Evolutionary conservation across 1,139 yeast genomes (phyloP).

Genomic region (Hemisphaericaspora xylofermentans): DNA sequence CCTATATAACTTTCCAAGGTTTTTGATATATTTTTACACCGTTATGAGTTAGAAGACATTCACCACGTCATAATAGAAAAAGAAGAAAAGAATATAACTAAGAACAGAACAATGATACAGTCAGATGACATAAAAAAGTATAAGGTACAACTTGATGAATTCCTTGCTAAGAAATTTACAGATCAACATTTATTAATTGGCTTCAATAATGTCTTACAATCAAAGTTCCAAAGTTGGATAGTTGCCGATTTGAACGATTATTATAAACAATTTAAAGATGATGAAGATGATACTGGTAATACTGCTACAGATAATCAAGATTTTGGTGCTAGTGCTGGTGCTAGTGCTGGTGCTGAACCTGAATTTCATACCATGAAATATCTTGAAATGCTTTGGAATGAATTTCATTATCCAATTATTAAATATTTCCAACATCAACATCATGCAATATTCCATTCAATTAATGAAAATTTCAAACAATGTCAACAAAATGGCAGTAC

Average conservation of each 20-base stretch:
- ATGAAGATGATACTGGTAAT: slow-evolving; percentile 6
- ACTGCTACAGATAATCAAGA: slow-evolving; percentile 13
- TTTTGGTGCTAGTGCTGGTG: slow-evolving; percentile 7
- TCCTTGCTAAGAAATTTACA: slow-evolving; percentile 29
- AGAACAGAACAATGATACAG: slow-evolving; percentile 6
- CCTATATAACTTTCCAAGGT: too few relatives aligned
- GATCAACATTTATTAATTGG: slow-evolving; percentile 51
- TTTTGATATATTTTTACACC: too few relatives aligned
- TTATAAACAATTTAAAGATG: slow-evolving; percentile 11
- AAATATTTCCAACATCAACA: slow-evolving; percentile 52
- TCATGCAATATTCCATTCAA: slow-evolving; percentile 24
- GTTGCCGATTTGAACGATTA: slow-evolving; percentile 31
- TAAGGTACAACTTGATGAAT: slow-evolving; percentile 30
- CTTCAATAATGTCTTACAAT: slow-evolving; percentile 40
- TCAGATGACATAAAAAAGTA: slow-evolving; percentile 24
- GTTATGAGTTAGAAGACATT: too few relatives aligned
- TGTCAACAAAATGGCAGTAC: slow-evolving; percentile 12
- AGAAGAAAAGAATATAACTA: not conserved
- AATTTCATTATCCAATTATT: slow-evolving; percentile 63
- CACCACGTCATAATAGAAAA: not conserved
- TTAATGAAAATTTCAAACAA: slow-evolving; percentile 14
- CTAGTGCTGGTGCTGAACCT: slow-evolving; percentile 13
- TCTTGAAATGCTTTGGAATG: slow-evolving; percentile 56
- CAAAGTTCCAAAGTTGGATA: slow-evolving; percentile 42
- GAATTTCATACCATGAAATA: slow-evolving; percentile 33